Percentiles rank a stretch among this genome's conserved stretches.
Conservation (phyloP, 176 grass and related monocot species). For the Alopecurus myosuroides region DNA sequence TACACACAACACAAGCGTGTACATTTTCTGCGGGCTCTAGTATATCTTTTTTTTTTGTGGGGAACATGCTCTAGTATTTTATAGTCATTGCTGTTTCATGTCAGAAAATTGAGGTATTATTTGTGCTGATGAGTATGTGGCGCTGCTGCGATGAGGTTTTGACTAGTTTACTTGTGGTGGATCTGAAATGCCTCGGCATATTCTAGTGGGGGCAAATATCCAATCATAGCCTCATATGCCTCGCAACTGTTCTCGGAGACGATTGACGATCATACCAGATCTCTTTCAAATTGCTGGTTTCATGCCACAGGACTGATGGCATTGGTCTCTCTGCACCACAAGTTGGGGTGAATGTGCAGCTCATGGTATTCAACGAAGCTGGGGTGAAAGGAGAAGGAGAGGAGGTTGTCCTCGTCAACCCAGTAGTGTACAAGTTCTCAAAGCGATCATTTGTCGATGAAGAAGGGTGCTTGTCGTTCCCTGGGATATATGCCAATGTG, state of each 20-base stretch:
- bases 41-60: neutral
- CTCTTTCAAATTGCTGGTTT: neutral
- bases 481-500: constrained; percentile 88
- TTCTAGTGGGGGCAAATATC: neutral
- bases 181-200: neutral
- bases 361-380: constrained; percentile 94
- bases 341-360: constrained; percentile 92
- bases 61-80: neutral
- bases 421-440: constrained; percentile 71
- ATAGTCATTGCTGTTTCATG: neutral
- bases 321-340: constrained; percentile 93
- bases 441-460: constrained; percentile 52
- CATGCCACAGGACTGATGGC: constrained; percentile 75
- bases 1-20: neutral
- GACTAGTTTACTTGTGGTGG: neutral
- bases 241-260: neutral
- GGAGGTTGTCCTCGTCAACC: constrained; percentile 93
- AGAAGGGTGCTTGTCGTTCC: constrained; percentile 98
- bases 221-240: neutral
- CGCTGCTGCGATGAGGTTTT: neutral
- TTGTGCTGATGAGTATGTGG: neutral
- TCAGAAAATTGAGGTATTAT: neutral
- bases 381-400: constrained; percentile 82
- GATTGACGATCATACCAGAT: neutral
- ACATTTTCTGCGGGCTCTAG: neutral